Conservation (phyloP, 352 stramenopile species). For the Globisporangium viniferum region DNA sequence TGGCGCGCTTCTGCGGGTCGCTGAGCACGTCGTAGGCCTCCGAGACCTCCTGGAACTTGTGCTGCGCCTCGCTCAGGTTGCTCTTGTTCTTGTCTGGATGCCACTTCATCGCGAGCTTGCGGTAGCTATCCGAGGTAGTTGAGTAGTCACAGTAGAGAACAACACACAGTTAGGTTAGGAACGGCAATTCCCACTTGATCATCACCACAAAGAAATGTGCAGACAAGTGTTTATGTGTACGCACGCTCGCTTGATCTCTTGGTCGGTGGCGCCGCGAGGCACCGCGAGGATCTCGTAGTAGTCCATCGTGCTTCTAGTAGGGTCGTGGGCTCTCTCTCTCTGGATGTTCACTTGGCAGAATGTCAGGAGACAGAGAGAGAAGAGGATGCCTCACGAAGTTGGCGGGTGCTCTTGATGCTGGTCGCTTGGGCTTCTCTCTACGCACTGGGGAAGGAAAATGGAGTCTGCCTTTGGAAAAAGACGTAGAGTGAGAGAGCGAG, state of each 20-base stretch:
- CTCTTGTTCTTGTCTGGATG: slow-evolving; percentile 96
- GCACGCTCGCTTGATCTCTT: slow-evolving; percentile 93
- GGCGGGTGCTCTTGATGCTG: background rate
- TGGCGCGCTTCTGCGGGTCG: slow-evolving; percentile 85
- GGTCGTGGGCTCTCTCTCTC: background rate
- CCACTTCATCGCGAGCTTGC: slow-evolving; percentile 92
- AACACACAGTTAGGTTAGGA: background rate
- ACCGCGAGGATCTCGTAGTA: slow-evolving; percentile 93
- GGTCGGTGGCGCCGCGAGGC: slow-evolving; percentile 63
- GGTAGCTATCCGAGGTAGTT: slow-evolving; percentile 59
- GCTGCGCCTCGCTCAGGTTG: slow-evolving; percentile 82
- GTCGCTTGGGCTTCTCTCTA: background rate
- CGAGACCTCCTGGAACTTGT: slow-evolving; percentile 93
- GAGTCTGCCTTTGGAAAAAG: background rate
- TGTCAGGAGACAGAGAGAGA: background rate
- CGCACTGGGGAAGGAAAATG: background rate
- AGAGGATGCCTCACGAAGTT: background rate
- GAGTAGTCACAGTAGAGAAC: background rate
- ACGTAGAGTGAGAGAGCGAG: background rate
- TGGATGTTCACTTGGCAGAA: background rate
- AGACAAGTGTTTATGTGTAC: background rate
- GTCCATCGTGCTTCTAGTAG: slow-evolving; percentile 46
- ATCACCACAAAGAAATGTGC: background rate
- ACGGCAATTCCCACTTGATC: background rate
- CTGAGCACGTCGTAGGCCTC: slow-evolving; percentile 94